A percentile compares a stretch with the other conserved stretches of the same genome.
Evolutionary conservation across 176 grass and related monocot genomes (phyloP).

Genomic region (Juncus inflexus): DNA sequence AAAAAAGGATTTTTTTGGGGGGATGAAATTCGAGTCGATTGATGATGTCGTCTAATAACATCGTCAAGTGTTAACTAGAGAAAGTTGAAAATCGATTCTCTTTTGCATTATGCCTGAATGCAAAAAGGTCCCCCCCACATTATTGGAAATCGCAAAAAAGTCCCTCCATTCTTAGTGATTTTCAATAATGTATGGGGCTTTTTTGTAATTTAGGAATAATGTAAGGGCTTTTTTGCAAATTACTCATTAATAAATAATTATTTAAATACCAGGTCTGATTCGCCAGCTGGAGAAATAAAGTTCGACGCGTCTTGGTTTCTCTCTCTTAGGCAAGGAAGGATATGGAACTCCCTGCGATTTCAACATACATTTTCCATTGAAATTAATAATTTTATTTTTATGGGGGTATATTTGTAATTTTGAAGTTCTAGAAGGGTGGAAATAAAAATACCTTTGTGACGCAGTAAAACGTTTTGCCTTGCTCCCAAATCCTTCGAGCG

Average conservation of each 20-base stretch:
- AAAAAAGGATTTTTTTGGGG: too few species aligned
- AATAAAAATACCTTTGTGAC: constrained; percentile 68
- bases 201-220: too few species aligned
- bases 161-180: too few species aligned
- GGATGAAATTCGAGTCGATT: too few species aligned
- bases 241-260: background rate
- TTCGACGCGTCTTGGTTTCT: constrained; percentile 90
- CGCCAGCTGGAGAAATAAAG: constrained; percentile 96
- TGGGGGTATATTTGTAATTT: background rate
- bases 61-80: too few species aligned
- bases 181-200: too few species aligned
- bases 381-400: background rate
- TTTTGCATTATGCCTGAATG: too few species aligned
- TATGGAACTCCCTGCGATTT: constrained; percentile 71
- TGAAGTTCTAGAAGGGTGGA: background rate
- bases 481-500: constrained; percentile 92
- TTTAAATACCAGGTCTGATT: constrained; percentile 70
- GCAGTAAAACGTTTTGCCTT: constrained; percentile 78
- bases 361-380: background rate
- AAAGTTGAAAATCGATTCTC: too few species aligned
- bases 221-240: too few species aligned
- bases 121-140: too few species aligned
- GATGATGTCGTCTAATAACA: too few species aligned
- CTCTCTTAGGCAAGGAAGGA: constrained; percentile 75
- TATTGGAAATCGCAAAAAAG: too few species aligned